A percentile compares a stretch with the other conserved stretches of the same genome.
Evolutionary conservation across 2,329 filamentous ascomycete genomes (phyloP).

Genomic region (Fusarium sp.): DNA sequence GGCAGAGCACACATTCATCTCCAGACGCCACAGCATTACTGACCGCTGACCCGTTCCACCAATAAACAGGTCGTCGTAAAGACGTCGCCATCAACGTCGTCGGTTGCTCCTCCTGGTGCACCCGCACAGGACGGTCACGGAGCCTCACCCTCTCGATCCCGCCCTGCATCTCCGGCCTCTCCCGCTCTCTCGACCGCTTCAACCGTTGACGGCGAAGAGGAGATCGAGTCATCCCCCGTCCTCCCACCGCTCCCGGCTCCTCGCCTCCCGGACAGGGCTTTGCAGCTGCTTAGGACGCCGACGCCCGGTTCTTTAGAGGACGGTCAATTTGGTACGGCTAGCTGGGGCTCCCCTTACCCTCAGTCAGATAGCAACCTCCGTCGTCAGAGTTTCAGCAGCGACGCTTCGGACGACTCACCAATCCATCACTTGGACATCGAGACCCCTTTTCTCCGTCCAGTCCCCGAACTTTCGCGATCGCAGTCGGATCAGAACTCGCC

Average conservation of each 20-base stretch:
- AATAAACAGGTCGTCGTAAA: constrained; percentile 55
- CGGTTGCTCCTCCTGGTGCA: constrained; percentile 66
- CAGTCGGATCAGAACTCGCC: constrained; percentile 44
- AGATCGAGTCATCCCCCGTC: constrained; percentile 65
- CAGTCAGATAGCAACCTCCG: constrained; percentile 66
- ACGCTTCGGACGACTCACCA: constrained; percentile 68
- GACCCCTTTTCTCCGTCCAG: constrained; percentile 71
- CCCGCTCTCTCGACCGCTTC: constrained; percentile 71
- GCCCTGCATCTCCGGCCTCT: constrained; percentile 57
- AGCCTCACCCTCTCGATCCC: constrained; percentile 49
- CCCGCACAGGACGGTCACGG: constrained; percentile 67
- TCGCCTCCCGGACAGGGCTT: constrained; percentile 65
- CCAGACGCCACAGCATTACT: constrained; percentile 38
- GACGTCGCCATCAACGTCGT: constrained; percentile 66
- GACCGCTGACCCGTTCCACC: constrained; percentile 38
- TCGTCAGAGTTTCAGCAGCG: constrained; percentile 66
- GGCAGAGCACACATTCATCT: constrained; percentile 35
- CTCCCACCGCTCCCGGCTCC: constrained; percentile 69
- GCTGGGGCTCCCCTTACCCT: constrained; percentile 93
- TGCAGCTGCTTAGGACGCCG: constrained; percentile 66
- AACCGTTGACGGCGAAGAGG: constrained; percentile 67
- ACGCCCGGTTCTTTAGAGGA: constrained; percentile 50
- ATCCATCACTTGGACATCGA: constrained; percentile 70
- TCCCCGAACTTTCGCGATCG: constrained; percentile 55
- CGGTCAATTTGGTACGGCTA: constrained; percentile 73